phyloP scores from a whole-genome alignment of 345 rosid species.

The Erucastrum elatum region DNA sequence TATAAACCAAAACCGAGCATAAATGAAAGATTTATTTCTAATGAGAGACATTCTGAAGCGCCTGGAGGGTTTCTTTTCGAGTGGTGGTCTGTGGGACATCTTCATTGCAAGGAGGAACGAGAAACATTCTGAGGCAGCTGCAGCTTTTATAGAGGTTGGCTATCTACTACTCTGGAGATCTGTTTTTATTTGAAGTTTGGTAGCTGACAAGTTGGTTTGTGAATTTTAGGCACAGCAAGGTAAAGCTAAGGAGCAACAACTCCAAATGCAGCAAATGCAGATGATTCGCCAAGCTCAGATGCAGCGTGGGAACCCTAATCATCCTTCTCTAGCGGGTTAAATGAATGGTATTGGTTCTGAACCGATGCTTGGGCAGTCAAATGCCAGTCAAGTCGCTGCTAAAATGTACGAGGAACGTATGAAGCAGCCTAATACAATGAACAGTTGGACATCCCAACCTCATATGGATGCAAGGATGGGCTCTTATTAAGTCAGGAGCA shows the following conservation, averaged over 20 bases:
- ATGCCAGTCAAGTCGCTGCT: conserved; percentile 79
- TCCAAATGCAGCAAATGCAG: conserved; percentile 80
- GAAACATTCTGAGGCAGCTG: conserved; percentile 90
- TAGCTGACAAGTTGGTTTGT: conserved; percentile 27
- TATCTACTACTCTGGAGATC: not conserved
- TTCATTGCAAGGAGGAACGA: conserved; percentile 94
- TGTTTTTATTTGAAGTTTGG: not conserved
- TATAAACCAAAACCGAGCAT: conserved; percentile 6
- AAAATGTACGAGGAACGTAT: conserved; percentile 84
- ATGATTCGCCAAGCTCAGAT: conserved; percentile 77
- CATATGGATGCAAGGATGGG: conserved; percentile 72
- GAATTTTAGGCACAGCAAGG: conserved; percentile 64
- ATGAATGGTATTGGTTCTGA: conserved; percentile 65
- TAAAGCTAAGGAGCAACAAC: conserved; percentile 83
- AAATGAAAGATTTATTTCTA: not conserved
- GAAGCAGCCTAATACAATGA: conserved; percentile 62
- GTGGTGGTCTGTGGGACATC: conserved; percentile 99
- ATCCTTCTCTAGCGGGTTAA: conserved; percentile 67
- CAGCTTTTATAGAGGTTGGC: conserved; percentile 80
- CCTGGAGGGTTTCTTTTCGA: conserved; percentile 98
- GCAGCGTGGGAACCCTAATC: conserved; percentile 64
- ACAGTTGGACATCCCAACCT: no score
- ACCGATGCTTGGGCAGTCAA: conserved; percentile 72
- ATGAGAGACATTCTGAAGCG: no score
- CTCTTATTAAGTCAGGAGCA: conserved; percentile 68